Percentiles rank a stretch among this genome's conserved stretches.
Evolutionary conservation across 371 early-diverging fungal species (phyloP).

Genomic region (Blastocladiella emersonii): DNA sequence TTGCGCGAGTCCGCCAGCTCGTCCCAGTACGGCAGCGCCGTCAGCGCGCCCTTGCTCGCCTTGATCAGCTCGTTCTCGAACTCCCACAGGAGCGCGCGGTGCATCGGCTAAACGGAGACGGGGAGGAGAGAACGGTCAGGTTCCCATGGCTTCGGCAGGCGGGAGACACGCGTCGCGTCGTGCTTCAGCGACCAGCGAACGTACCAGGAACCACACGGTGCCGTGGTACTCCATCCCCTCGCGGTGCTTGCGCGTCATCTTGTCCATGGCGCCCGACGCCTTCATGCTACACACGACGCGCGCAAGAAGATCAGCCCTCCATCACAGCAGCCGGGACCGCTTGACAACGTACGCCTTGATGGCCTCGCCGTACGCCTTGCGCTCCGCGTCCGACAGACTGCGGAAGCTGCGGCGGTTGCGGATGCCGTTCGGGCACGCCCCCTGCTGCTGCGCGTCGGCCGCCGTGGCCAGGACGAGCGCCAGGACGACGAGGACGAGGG

Average conservation of each 20-base stretch:
- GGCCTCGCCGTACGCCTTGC: not conserved
- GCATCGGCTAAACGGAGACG: no score
- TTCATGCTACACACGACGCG: no score
- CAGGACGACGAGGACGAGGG: no score
- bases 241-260: not conserved
- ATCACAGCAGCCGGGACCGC: no score
- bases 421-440: not conserved
- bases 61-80: conserved; percentile 9
- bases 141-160: no score
- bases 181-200: no score
- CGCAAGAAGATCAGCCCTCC: no score
- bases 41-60: not conserved
- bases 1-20: not conserved
- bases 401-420: not conserved
- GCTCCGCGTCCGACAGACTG: not conserved
- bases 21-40: conserved; percentile 1
- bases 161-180: no score
- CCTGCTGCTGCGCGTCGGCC: no score
- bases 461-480: no score
- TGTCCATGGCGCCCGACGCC: not conserved
- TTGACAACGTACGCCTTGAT: not conserved
- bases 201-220: not conserved
- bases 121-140: no score
- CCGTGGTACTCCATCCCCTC: not conserved
- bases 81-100: not conserved